Conservation (phyloP, 306 rosid genomes). For the Cucumis hystrix region DNA sequence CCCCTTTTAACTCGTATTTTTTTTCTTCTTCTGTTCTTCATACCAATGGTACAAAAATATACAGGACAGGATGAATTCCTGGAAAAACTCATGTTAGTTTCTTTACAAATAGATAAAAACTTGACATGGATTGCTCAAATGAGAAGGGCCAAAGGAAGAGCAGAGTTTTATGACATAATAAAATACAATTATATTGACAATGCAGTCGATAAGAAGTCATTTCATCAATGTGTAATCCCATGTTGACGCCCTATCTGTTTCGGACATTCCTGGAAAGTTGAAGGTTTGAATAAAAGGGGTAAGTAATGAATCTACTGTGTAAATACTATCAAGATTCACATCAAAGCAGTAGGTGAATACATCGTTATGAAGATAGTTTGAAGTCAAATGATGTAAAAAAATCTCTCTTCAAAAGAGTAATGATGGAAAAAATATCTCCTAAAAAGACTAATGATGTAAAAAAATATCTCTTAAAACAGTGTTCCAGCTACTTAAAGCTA, state of each 20-base stretch:
- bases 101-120: slow-evolving; percentile 7
- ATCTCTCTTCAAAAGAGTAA: not conserved
- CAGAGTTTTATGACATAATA: not conserved
- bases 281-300: not conserved
- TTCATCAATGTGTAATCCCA: not conserved
- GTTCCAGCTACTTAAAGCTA: too few species aligned
- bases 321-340: not conserved
- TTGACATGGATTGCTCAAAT: not conserved
- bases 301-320: not conserved
- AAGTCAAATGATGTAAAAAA: not conserved
- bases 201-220: not conserved
- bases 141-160: not conserved
- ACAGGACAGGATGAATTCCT: not conserved
- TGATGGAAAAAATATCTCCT: too few species aligned
- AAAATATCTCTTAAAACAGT: not conserved
- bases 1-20: not conserved
- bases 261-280: not conserved
- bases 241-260: slow-evolving; percentile 1
- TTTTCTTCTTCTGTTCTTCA: not conserved
- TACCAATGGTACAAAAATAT: slow-evolving; percentile 4
- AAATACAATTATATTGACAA: slow-evolving; percentile 7
- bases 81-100: slow-evolving; percentile 7
- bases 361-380: not conserved
- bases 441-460: not conserved
- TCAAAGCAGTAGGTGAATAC: not conserved